Base-by-base conservation (phyloP, 2,329 filamentous ascomycete species). In the Cordyceps pruinosa region DNA sequence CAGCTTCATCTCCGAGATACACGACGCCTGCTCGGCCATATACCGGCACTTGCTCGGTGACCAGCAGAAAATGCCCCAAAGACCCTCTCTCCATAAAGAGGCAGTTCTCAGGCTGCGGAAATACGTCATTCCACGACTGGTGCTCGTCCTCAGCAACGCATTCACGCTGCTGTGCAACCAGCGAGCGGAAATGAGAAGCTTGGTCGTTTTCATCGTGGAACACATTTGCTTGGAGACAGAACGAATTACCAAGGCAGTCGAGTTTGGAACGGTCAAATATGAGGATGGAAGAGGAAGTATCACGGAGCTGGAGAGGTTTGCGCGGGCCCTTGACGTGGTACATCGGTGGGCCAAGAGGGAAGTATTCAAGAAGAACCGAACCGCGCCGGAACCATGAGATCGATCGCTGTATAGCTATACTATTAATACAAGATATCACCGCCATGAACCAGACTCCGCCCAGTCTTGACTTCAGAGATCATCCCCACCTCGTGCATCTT, bases 401-500 rank as follows among this genome's bases (percentile, higher is more conserved):
- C 7, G 19, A 49, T 50, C 21, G 28, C 39, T 25, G 30, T 49
- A 45, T 37, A 30, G 42, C 4, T 13, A 6, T 7, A 8, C 15
- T n/a, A 17, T 53, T 19, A 58, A 34, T 26, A 37, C n/a, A 55
- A 44, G 10, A 55, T 25, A n/a, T 21, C 28, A 2, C 35, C 50
- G 13, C 50, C 57, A 32, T 39, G 23, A 2, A 58, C 17, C 34
- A 49, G 15, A 28, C 57, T 58, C 19, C 37, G n/a, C 10, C 57
- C 57, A 25, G 44, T 44, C 26, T 55, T 42, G 23, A 58, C 50
- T 23, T 50, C 9, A 10, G 35, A 28, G 5, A 59, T 46, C 26
- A 59, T 56, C 1, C 57, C 57, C 6, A 7, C n/a, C 32, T 39
- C 32, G 28, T 42, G 10, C 46, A 59, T 49, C 9, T 46, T 41